Base-by-base conservation (phyloP, 805 yeast species). In the Ogataea neopini region DNA sequence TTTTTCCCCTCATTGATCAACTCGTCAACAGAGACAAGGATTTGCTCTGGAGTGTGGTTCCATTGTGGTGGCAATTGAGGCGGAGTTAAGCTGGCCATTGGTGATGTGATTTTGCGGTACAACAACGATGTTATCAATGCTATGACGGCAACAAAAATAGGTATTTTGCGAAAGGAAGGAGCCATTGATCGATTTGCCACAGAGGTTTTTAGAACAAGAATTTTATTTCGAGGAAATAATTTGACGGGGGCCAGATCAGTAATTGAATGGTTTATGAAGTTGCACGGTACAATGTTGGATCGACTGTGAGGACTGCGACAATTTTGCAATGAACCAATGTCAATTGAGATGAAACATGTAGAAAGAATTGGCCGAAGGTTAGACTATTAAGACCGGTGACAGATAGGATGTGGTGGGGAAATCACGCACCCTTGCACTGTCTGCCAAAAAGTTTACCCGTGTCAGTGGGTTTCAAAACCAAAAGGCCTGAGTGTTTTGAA, bases 31-130 rank as follows among this genome's bases (percentile, higher is more conserved):
- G 68, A 62, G 2, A 58, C 44, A 7, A 67, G 32, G 43, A 86
- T 71, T 14, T 73, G 67, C 13, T 71, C 77, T 1, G 88, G 76
- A 5, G 87, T 72, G 54, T 74, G 77, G 17, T 71, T 66, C 96
- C 95, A 87, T 19, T 56, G 47, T 11, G 87, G 84, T 20, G 77
- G 70, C 3, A 47, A 7, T 47, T 71, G 74, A 14, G 74, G 72
- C 10, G 70, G 56, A 10, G 15, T n/a, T 22, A 22, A 8, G 19
- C 6, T 17, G 7, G 19, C 7, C 36, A 30, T 30, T 7, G 17
- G 28, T 28, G n/a, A 9, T 18, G 19, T 25, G n/a, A 28, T 7
- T 6, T 30, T 19, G 5, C 30, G 43, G 28, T 30, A 40, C 6
- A 30, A 3, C 3, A 40, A 3, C 8, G 43, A 29, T 6, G 20